phyloP scores from a whole-genome alignment of 2,329 filamentous ascomycete genomes.

The Claviceps sorghi region DNA sequence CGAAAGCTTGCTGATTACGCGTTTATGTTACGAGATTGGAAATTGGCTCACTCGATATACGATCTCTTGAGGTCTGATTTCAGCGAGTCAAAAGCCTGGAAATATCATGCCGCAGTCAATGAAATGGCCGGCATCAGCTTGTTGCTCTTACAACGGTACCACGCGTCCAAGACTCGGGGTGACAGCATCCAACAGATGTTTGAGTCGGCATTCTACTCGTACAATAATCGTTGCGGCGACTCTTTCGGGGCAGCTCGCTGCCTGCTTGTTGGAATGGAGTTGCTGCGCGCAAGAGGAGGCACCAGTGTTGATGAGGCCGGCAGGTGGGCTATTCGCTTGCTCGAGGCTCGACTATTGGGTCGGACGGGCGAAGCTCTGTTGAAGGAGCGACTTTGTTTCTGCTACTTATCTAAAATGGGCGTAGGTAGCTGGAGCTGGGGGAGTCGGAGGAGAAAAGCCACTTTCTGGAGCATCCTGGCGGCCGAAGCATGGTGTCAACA shows the following conservation, averaged over 20 bases:
- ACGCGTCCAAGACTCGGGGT: slow-evolving; percentile 59
- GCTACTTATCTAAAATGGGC: slow-evolving; percentile 62
- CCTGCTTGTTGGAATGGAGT: slow-evolving; percentile 61
- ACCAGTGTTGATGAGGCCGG: slow-evolving; percentile 75
- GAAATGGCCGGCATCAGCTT: slow-evolving; percentile 87
- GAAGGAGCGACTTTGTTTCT: slow-evolving; percentile 72
- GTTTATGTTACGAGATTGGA: slow-evolving; percentile 95
- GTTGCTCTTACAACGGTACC: slow-evolving; percentile 58
- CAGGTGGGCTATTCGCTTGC: slow-evolving; percentile 64
- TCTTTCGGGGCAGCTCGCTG: slow-evolving; percentile 70
- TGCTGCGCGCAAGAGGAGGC: slow-evolving; percentile 67
- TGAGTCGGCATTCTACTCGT: slow-evolving; percentile 84
- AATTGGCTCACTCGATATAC: slow-evolving; percentile 80
- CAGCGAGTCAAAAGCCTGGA: slow-evolving; percentile 92
- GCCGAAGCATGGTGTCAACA: slow-evolving; percentile 73
- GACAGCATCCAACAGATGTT: slow-evolving; percentile 79
- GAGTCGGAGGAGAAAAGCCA: slow-evolving; percentile 65
- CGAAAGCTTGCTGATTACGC: slow-evolving; percentile 87
- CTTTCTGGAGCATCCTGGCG: slow-evolving; percentile 73
- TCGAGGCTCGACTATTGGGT: slow-evolving; percentile 66
- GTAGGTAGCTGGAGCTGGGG: slow-evolving; percentile 54
- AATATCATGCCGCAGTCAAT: slow-evolving; percentile 80
- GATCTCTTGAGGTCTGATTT: slow-evolving; percentile 82
- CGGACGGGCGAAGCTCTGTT: slow-evolving; percentile 66
- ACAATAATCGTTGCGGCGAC: slow-evolving; percentile 68